Evolutionary conservation across 2,329 filamentous ascomycete species (phyloP), one percentile per base, ranked within the genome.

Genomic region (Mycocentrospora acerina): DNA sequence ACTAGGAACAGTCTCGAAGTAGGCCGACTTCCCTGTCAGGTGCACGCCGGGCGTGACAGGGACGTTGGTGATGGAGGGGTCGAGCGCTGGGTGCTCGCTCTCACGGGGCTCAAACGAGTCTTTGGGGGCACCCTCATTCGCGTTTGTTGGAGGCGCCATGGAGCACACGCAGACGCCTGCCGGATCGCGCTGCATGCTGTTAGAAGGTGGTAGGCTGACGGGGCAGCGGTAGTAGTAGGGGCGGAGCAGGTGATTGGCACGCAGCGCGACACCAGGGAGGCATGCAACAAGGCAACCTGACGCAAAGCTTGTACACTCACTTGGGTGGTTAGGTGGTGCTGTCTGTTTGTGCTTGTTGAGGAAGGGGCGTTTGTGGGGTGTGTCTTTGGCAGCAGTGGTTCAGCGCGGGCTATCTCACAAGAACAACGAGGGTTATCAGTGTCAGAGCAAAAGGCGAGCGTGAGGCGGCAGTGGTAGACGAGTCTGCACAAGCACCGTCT

Each of bases 31-130:
- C 24, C 67, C 68, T 19, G 51, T 49, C 31, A 62, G 32, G 37
- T 67, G 62, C 5, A 70, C 59, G 32, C 66, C 70, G 14, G 71
- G 71, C 9, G 71, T 73, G 34, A 73, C 71, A 10, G 70, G 70
- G 12, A 71, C 61, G 10, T 52, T 53, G 32, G 63, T 71, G 39
- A 69, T 46, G 26, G 57, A 62, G 35, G 64, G 58, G 14, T 68
- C 57, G 19, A 71, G 63, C 5, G 68, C 69, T 19, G 69, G 70
- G 57, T 71, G 66, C 17, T 59, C 53, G 27, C 56, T 55, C 18
- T 48, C 36, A 24, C 48, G 40, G n/a, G 54, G 48, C 27, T 59
- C 59, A 38, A 60, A 54, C 17, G 52, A 38, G 29, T 55, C 55
- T 22, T 22, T 22, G 13, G 52, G 50, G 12, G 42, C 32, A 29